Evolutionary conservation across 2,329 filamentous ascomycete genomes (phyloP).

Genomic region (Metarhizium rileyi): DNA sequence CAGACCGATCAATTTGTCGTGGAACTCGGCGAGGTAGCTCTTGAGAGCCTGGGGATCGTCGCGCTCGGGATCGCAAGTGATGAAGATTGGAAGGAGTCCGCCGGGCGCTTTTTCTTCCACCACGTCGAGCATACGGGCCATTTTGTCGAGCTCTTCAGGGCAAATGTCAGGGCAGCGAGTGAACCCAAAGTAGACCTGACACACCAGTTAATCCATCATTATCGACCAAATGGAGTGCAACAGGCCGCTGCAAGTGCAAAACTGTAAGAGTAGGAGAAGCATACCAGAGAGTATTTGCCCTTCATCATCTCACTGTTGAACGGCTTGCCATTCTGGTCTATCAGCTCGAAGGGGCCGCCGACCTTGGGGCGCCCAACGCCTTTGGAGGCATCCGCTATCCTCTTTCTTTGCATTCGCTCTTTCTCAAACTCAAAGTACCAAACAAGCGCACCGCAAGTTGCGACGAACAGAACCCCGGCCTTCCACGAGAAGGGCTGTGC

Average conservation of each 20-base stretch:
- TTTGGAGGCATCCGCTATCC: conserved; percentile 85
- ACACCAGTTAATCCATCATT: not conserved
- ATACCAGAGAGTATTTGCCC: conserved; percentile 73
- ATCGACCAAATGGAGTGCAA: not conserved
- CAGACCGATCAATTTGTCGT: conserved; percentile 73
- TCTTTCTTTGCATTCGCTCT: conserved; percentile 76
- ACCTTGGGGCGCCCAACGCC: conserved; percentile 89
- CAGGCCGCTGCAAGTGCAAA: not conserved
- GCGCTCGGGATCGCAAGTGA: conserved; percentile 88
- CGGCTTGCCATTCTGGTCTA: conserved; percentile 69
- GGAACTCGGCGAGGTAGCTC: conserved; percentile 84
- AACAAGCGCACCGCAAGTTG: conserved; percentile 65
- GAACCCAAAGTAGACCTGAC: conserved; percentile 93
- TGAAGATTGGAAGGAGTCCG: conserved; percentile 70
- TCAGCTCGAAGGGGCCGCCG: conserved; percentile 73
- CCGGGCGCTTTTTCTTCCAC: conserved; percentile 42
- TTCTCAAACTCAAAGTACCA: conserved; percentile 94
- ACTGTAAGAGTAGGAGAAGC: conserved; percentile 17
- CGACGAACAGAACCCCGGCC: conserved; percentile 75
- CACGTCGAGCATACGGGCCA: conserved; percentile 87
- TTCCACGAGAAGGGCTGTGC: conserved; percentile 84
- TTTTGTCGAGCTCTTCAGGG: conserved; percentile 97
- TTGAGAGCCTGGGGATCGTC: conserved; percentile 81
- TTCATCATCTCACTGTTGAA: conserved; percentile 75
- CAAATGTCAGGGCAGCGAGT: conserved; percentile 98